phyloP scores from a whole-genome alignment of 1,284 basidiomycete genomes.

The Sanghuangporus sanghuang region DNA sequence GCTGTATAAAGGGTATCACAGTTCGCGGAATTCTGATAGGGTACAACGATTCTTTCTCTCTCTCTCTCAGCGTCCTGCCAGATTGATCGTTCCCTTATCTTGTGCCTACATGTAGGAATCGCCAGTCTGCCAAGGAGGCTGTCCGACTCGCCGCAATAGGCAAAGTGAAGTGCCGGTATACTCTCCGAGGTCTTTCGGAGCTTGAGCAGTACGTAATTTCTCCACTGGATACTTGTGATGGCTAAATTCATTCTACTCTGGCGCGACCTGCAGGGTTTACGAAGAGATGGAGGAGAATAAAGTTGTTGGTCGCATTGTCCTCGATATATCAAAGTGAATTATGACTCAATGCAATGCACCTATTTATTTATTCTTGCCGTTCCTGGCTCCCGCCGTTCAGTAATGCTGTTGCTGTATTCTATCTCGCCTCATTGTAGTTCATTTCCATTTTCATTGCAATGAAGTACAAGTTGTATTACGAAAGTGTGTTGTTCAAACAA shows the following conservation, averaged over 20 bases:
- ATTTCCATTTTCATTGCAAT: no score
- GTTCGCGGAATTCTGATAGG: conserved; percentile 51
- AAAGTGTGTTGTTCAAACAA: no score
- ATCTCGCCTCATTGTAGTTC: no score
- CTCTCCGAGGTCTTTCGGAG: conserved; percentile 30
- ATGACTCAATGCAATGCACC: not conserved
- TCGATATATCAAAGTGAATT: conserved; percentile 34
- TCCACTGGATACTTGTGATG: no score
- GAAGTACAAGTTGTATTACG: no score
- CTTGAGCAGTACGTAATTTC: conserved; percentile 41
- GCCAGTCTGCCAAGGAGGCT: conserved; percentile 72
- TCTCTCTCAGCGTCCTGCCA: not conserved
- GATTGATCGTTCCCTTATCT: not conserved
- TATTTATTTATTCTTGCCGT: no score
- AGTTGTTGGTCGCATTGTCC: conserved; percentile 58
- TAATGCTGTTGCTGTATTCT: no score
- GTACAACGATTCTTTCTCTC: not conserved
- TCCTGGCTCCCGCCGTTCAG: no score
- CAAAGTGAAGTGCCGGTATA: conserved; percentile 57
- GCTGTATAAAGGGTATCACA: conserved; percentile 50
- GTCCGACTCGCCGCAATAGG: conserved; percentile 66
- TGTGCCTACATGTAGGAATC: conserved; percentile 33
- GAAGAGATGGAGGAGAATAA: conserved; percentile 50
- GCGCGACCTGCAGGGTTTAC: conserved; percentile 37
- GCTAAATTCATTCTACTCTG: not conserved